Base-by-base conservation (phyloP, 176 grass and related monocot genomes). In the Sorghum bicolor region DNA sequence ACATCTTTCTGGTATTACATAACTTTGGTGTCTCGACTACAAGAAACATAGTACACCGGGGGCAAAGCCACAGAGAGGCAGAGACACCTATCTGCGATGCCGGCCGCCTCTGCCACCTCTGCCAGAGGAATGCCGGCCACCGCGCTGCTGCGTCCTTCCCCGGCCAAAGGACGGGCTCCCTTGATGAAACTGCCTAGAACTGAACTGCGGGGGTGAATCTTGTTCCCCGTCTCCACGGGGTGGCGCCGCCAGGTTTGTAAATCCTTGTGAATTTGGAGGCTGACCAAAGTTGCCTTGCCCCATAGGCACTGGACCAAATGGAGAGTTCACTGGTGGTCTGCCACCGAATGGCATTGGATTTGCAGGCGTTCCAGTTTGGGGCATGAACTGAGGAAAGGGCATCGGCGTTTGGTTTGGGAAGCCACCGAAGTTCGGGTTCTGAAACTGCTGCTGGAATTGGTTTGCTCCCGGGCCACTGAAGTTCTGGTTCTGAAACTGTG, bases 111-210 rank as follows among this genome's bases (percentile, higher is more conserved):
- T 39, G 36, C 65, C 72, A 53, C 92, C 88, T 87, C 96, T 86
- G 4, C 87, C 87, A 16, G 58, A 79, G 67, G 72, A 86, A 80
- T 81, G 82, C 22, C 85, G 75, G 25, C 90, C 93, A 32, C 93
- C 96, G 20, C 83, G 85, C 48, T 82, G 82, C 16, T 88, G 80
- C 2, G 40, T 58, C 57, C 77, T 92, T 89, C 77, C 86, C 38
- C 86, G 87, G 6, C 74, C 78, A 74, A 82, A 93, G 30, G 82
- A 87, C 32, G 87, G 63, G 72, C 83, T 95, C 20, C 96, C 89
- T 24, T 39, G 76, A 66, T 72, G 82, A 67, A 88, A 88, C 65
- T 90, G 73, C n/a, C 84, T 67, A 29, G 84, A 84, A 64, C 25
- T 84, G 63, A 90, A 83, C 15, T 74, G 79, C 32, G 72, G 48